Evolutionary conservation across 257 asterid species (phyloP).

Genomic region (Solanum pennellii): DNA sequence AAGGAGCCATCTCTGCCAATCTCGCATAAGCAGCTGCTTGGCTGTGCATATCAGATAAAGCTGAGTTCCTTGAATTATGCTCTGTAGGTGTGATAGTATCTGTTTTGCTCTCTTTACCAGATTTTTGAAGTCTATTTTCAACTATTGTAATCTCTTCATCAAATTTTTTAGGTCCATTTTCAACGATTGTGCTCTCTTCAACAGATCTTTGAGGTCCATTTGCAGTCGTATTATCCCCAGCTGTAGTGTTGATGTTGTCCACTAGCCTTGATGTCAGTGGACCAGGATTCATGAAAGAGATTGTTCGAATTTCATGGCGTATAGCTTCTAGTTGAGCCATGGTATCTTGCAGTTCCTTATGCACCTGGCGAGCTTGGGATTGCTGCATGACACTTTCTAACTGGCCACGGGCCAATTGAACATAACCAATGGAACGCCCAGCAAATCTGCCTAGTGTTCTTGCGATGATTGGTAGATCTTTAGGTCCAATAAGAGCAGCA

Average conservation of each 20-base stretch:
- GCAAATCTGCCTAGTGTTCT: slow-evolving; percentile 76
- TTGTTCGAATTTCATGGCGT: slow-evolving; percentile 61
- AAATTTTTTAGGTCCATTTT: neutral
- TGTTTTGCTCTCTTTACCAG: slow-evolving; percentile 20
- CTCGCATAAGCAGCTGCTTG: slow-evolving; percentile 58
- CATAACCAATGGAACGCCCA: slow-evolving; percentile 79
- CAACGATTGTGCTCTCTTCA: slow-evolving; percentile 19
- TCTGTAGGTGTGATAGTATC: slow-evolving; percentile 35
- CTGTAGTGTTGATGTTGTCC: slow-evolving; percentile 39
- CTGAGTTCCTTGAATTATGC: slow-evolving; percentile 16
- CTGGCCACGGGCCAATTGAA: slow-evolving; percentile 83
- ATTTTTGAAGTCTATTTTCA: slow-evolving; percentile 21
- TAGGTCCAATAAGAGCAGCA: slow-evolving; percentile 74
- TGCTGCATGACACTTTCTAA: slow-evolving; percentile 78
- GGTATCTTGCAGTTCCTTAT: slow-evolving; percentile 84
- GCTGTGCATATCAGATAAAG: slow-evolving; percentile 38
- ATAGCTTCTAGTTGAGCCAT: slow-evolving; percentile 83
- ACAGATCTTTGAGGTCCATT: neutral
- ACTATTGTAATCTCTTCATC: slow-evolving; percentile 15
- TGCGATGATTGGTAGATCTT: slow-evolving; percentile 69
- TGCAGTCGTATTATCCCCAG: neutral
- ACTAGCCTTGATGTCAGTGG: slow-evolving; percentile 55
- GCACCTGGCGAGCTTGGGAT: slow-evolving; percentile 83
- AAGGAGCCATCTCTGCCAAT: slow-evolving; percentile 42
- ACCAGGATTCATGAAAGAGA: slow-evolving; percentile 74